Conservation (phyloP, 441 rosid species). For the Mallotus repandus region DNA sequence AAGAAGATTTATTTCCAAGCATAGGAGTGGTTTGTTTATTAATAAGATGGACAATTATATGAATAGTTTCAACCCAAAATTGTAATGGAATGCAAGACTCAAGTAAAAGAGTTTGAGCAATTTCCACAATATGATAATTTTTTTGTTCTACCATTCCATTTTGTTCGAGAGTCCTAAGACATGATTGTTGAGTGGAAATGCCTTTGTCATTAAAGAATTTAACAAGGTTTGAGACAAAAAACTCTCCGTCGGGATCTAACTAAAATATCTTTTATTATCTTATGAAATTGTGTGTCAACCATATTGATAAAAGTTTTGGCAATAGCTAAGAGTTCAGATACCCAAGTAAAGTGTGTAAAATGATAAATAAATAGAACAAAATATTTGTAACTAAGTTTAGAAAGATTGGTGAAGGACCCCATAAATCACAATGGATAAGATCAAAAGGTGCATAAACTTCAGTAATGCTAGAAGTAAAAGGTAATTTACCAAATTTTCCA, state of each 20-base stretch:
- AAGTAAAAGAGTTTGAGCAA: slow-evolving; percentile 7
- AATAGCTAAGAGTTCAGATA: neutral
- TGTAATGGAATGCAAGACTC: neutral
- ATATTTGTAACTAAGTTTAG: neutral
- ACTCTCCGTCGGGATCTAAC: neutral
- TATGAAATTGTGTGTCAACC: slow-evolving; percentile 14
- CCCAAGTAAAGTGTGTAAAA: neutral
- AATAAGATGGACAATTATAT: neutral
- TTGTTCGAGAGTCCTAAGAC: neutral
- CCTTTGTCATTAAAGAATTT: neutral
- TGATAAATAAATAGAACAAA: slow-evolving; percentile 7
- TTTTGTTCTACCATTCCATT: neutral
- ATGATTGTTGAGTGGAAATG: neutral
- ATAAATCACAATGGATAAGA: slow-evolving; percentile 4
- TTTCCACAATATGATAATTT: neutral
- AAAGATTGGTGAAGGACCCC: neutral
- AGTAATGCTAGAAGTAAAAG: neutral
- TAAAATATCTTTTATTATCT: neutral
- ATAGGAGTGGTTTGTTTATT: neutral
- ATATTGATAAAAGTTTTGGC: neutral
- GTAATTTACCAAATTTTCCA: slow-evolving; percentile 1
- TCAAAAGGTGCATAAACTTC: neutral
- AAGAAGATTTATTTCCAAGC: slow-evolving; percentile 8
- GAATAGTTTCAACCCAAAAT: neutral
- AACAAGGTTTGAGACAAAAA: neutral